A percentile compares a stretch with the other conserved stretches of the same genome.
Evolutionary conservation across 2,329 filamentous ascomycete genomes (phyloP).

Genomic region (Exophiala dermatitidis): DNA sequence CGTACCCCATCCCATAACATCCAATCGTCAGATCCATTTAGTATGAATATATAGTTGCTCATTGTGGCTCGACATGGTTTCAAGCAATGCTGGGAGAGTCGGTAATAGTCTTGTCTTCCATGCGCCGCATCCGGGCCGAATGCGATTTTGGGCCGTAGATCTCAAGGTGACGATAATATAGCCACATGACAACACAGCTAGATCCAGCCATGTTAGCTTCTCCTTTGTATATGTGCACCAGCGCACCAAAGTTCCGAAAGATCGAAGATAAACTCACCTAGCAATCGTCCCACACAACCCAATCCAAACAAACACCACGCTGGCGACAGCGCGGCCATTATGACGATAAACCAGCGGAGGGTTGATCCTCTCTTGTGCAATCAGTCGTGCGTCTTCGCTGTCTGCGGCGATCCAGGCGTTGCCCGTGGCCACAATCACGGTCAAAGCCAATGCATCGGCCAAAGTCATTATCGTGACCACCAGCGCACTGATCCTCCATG

Average conservation of each 20-base stretch:
- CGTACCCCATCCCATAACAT: too few species aligned
- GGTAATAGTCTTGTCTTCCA: slow-evolving; percentile 17
- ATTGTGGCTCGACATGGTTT: neutral
- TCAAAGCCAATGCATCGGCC: slow-evolving; percentile 44
- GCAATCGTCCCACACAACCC: slow-evolving; percentile 45
- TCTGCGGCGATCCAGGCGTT: slow-evolving; percentile 42
- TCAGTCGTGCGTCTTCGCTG: slow-evolving; percentile 24
- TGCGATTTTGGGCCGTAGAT: slow-evolving; percentile 19
- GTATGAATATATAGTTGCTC: too few species aligned
- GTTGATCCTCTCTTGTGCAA: slow-evolving; percentile 28
- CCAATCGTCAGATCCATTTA: too few species aligned
- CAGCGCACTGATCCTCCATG: slow-evolving; percentile 49
- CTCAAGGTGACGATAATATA: slow-evolving; percentile 21
- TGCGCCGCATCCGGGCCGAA: slow-evolving; percentile 17
- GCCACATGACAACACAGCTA: slow-evolving; percentile 21
- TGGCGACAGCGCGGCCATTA: slow-evolving; percentile 46
- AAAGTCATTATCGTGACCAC: slow-evolving; percentile 44
- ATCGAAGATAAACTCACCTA: slow-evolving; percentile 14
- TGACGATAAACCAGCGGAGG: slow-evolving; percentile 40
- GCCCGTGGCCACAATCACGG: slow-evolving; percentile 44
- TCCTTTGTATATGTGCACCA: too few species aligned
- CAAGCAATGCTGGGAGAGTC: slow-evolving; percentile 3
- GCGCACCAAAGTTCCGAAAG: too few species aligned
- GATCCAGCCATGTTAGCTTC: neutral
- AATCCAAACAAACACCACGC: slow-evolving; percentile 48